Evolutionary conservation across 1,284 basidiomycete species (phyloP).

Genomic region (Tranzscheliella williamsii): DNA sequence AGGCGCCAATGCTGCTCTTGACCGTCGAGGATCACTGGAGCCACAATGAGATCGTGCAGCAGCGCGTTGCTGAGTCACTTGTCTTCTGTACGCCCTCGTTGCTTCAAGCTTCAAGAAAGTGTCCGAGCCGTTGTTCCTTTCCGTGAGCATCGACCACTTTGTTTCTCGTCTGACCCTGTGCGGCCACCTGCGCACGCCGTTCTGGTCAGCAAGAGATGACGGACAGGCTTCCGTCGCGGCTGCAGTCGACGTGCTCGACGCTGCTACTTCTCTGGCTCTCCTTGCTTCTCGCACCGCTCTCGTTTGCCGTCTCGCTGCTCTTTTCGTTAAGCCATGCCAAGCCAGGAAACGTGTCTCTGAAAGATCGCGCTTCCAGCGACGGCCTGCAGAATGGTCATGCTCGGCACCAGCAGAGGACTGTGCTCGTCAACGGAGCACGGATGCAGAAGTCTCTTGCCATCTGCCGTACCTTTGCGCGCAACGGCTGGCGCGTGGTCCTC

Average conservation of each 20-base stretch:
- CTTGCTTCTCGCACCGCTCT: slow-evolving; percentile 11
- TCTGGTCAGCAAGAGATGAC: too few relatives aligned
- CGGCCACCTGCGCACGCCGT: too few relatives aligned
- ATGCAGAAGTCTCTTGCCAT: slow-evolving; percentile 63
- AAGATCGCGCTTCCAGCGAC: neutral
- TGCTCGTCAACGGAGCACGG: slow-evolving; percentile 63
- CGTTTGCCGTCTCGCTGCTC: slow-evolving; percentile 15
- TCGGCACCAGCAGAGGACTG: slow-evolving; percentile 30
- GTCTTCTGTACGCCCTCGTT: too few relatives aligned
- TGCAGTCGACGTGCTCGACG: slow-evolving; percentile 37
- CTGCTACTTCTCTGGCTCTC: slow-evolving; percentile 22
- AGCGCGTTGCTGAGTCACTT: too few relatives aligned
- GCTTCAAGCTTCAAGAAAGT: too few relatives aligned
- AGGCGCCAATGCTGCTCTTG: too few relatives aligned
- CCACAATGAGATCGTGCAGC: too few relatives aligned
- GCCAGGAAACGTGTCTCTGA: neutral
- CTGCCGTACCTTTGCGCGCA: slow-evolving; percentile 62
- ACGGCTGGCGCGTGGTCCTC: slow-evolving; percentile 63
- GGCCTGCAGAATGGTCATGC: neutral
- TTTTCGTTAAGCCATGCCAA: slow-evolving; percentile 23
- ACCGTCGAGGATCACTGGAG: too few relatives aligned
- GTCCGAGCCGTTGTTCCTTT: too few relatives aligned
- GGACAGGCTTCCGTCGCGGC: slow-evolving; percentile 16
- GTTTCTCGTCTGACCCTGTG: too few relatives aligned
- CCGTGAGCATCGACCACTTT: too few relatives aligned